Percentiles rank a stretch among this genome's conserved stretches.
Evolutionary conservation across 176 grass and related monocot genomes (phyloP).

Genomic region (Avena eriantha): DNA sequence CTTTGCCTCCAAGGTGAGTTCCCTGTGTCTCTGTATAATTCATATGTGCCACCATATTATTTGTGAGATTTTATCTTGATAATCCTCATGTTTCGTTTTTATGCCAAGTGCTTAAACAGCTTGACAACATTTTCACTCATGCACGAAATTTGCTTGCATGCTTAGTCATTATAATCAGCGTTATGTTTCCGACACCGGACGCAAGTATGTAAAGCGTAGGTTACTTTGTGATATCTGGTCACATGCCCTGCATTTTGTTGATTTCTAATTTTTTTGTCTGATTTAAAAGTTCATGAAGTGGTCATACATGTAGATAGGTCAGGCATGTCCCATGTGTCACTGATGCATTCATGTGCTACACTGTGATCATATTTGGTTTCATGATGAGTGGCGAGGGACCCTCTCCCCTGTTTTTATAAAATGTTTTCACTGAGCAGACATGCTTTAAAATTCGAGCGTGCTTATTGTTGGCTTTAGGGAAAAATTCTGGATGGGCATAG

Average conservation of each 20-base stretch:
- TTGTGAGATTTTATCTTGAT: background rate
- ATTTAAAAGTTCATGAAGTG: background rate
- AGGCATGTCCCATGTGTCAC: background rate
- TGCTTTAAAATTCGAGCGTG: background rate
- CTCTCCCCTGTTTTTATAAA: background rate
- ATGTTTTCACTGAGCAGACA: background rate
- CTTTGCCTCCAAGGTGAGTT: conserved; percentile 93
- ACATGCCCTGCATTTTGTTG: background rate
- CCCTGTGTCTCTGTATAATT: background rate
- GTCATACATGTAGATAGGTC: background rate
- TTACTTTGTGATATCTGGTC: background rate
- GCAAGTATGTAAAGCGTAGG: background rate
- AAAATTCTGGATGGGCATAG: no score
- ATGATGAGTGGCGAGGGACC: background rate
- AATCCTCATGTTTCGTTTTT: background rate
- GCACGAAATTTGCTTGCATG: background rate
- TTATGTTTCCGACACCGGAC: background rate
- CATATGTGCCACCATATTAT: background rate
- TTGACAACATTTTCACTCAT: background rate
- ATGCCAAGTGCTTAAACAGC: background rate
- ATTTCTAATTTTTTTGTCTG: background rate
- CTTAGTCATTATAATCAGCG: background rate
- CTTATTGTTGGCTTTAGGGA: no score
- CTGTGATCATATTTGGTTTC: background rate
- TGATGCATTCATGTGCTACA: background rate